Base-by-base conservation (phyloP, 2,329 filamentous ascomycete species). In the Juglanconis juglandina region DNA sequence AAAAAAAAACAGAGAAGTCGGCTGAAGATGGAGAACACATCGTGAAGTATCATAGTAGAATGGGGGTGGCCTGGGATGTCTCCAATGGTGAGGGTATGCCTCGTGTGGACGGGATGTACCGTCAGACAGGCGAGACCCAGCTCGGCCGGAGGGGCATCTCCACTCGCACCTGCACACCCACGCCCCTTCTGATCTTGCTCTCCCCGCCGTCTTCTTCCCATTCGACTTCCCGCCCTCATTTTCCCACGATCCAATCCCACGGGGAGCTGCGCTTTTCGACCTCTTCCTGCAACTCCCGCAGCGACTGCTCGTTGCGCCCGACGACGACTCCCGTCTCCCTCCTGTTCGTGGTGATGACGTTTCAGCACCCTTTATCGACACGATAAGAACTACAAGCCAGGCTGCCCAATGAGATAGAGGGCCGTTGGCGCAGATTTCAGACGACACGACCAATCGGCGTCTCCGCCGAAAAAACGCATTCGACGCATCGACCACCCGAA, bases 131-230 rank as follows among this genome's bases (percentile, higher is more conserved):
- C 39, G 10, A 42, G 39, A 42, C 39, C 39, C 39, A 42, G 39
- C 39, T 42, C 39, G 24, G 24, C 24, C 24, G 24, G 24, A 24
- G 24, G 24, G 24, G 24, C 24, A 24, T 24, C 24, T 24, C 24
- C 24, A 24, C 24, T 24, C 24, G 24, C 24, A 24, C 24, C 24
- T 24, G 24, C 24, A 24, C 24, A 24, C 24, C 24, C 24, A 24
- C 24, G 24, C 24, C 24, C 24, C 24, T 24, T 24, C 24, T 2
- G 24, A 24, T 24, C 24, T 24, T 24, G 24, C 24, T 34, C 35
- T 33, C 55, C 54, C 59, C 55, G 55, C 59, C 59, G 55, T 58
- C 59, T 61, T 58, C 44, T 51, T 44, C 59, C 59, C 50, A 54
- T 5, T 46, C 48, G 37, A 30, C 48, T 34, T 53, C 47, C 32